Conservation (phyloP, 768 basidiomycete genomes). For the Podaxis pistillaris region DNA sequence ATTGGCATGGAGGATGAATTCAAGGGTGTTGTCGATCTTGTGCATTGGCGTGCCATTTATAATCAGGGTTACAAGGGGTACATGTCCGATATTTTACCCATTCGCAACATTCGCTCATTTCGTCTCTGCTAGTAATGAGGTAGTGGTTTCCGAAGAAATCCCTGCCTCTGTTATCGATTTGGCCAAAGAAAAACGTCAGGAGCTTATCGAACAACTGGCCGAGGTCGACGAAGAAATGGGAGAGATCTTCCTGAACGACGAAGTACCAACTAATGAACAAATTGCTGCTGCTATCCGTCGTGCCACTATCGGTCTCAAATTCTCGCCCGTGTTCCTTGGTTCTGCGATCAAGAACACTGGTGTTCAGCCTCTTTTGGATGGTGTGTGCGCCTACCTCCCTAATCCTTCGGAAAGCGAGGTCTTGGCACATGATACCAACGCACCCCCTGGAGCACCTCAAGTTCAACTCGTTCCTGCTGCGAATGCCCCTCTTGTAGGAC, state of each 20-base stretch:
- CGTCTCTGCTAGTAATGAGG: slow-evolving; percentile 56
- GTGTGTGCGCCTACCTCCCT: slow-evolving; percentile 93
- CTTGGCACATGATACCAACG: slow-evolving; percentile 79
- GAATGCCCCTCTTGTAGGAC: slow-evolving; percentile 82
- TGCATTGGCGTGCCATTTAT: slow-evolving; percentile 92
- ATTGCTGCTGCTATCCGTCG: slow-evolving; percentile 86
- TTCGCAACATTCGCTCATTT: slow-evolving; percentile 1
- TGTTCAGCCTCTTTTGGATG: slow-evolving; percentile 91
- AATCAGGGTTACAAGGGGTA: slow-evolving; percentile 95
- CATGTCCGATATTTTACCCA: slow-evolving; percentile 19
- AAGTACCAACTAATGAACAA: slow-evolving; percentile 67
- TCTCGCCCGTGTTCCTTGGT: slow-evolving; percentile 95
- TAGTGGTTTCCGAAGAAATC: slow-evolving; percentile 85
- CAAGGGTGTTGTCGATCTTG: slow-evolving; percentile 89
- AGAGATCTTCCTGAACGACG: slow-evolving; percentile 86
- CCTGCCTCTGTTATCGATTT: slow-evolving; percentile 72
- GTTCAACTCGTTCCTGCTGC: slow-evolving; percentile 82
- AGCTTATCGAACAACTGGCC: slow-evolving; percentile 92
- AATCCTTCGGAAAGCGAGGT: slow-evolving; percentile 79
- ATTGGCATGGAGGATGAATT: slow-evolving; percentile 90
- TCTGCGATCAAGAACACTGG: slow-evolving; percentile 97
- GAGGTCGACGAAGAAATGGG: slow-evolving; percentile 97
- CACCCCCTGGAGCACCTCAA: slow-evolving; percentile 58
- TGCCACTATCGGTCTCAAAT: slow-evolving; percentile 82
- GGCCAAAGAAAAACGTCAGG: slow-evolving; percentile 80